Base-by-base conservation (phyloP, 345 rosid species). In the Melaleuca alternifolia region DNA sequence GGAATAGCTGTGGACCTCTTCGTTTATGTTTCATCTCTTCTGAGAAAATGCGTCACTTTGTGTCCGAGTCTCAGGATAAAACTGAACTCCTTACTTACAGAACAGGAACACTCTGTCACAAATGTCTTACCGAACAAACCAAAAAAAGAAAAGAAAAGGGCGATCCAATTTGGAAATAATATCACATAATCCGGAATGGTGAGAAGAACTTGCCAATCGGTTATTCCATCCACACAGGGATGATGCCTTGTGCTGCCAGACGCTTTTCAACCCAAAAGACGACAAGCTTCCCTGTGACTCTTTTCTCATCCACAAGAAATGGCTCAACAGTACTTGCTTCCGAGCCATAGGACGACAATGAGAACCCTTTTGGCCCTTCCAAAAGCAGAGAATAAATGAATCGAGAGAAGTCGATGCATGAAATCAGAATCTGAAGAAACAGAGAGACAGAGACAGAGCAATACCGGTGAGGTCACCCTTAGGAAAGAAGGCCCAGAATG, bases 221-320 rank as follows among this genome's bases (percentile, higher is more conserved):
- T 91, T 86, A 93, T 50, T 93, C 92, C 88, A 89, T 91, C 98
- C 99, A 94, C 54, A 95, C 99, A 2, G 97, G 98, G 83, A 95
- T 92, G 86, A 96, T 93, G 84, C 99, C 98, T 86, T 97, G 99
- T 14, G 99, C 99, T 23, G 98, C 99, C 61, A 97, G 93, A 37
- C 98, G 96, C 89, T 97, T 97, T 87, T 96, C 96, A 7, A 96
- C 96, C 99, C 99, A 97, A 89, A 97, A 97, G 28, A 96, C 95
- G 7, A 97, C 90, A 11, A 89, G 98, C 88, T 88, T 93, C 15
- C 93, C 94, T 0, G 99, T 97, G 54, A 94, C 93, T 91, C 91
- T 94, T 95, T 92, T 97, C 92, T 95, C 99, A 44, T 97, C 99
- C 2, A 97, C 85, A 2, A 95, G 99, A 91, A 97, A 97, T 6